Base-by-base conservation (phyloP, 345 rosid genomes). In the Brassica carinata region DNA sequence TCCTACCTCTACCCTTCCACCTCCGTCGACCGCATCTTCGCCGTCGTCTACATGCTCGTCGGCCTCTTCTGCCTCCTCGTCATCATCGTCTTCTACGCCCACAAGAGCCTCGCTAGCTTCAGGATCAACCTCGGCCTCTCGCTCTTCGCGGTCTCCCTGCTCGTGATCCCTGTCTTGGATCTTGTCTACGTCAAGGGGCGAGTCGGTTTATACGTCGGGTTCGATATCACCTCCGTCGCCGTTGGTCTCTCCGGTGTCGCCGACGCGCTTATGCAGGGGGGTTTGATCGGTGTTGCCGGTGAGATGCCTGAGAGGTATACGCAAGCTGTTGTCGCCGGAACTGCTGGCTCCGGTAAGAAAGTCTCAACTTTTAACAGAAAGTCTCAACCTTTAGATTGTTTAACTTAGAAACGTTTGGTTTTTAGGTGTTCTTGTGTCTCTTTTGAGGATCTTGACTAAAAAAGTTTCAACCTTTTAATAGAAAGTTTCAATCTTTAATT, bases 271-370 rank as follows among this genome's bases (percentile, higher is more conserved):
- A 91, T 93, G 69, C 98, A 96, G 70, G 97, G 97, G 30, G 97
- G 99, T 34, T 80, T 96, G 9, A 74, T 93, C 74, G 98, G 99
- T 34, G 86, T 91, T 3, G 98, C 98, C 11, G 99, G 99, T 29
- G 97, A 92, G 86, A 78, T 96, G 90, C 97, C 97, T 23, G 95
- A 74, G 81, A 86, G 99, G 69, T 96, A 93, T 78, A 92, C 90
- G 95, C 99, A 96, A 85, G 97, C 98, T 33, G 79, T 92, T 64
- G 82, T 96, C 73, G 99, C 98, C 71, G 99, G 99, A 74, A 93
- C 99, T 66, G 98, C 95, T 45, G 97, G 90, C 72, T 96, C 98
- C 48, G 99, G 99, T 92, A 83, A 83, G 11, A 10, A n/a, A 31
- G 8, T 62, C 17, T 53, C 18, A 63, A 36, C 15, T 9, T 59